These are phyloP conservation scores for Aegilops bicornis DNA, from an alignment of 176 grass and related monocot species.

Conservation along the genomic window DNA sequence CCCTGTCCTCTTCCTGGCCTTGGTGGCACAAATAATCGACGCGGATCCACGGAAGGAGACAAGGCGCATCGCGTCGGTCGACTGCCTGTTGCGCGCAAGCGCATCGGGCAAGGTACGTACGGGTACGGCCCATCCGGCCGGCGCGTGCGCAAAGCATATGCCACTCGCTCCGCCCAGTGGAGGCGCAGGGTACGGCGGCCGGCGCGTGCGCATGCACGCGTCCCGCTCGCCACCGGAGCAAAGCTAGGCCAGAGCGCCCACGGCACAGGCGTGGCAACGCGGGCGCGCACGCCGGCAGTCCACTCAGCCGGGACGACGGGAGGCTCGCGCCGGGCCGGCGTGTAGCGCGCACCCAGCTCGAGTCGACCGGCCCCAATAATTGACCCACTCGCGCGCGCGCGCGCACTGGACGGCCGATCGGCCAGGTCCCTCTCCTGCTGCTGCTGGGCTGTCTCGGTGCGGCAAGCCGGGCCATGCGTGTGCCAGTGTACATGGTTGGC, in stretches of 20 bases:
- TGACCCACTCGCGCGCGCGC: background rate
- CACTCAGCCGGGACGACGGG: too few species aligned
- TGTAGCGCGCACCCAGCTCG: too few species aligned
- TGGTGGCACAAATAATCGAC: background rate
- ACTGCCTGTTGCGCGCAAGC: background rate
- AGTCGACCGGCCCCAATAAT: background rate
- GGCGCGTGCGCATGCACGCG: background rate
- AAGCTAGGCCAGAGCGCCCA: too few species aligned
- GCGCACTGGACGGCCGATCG: background rate
- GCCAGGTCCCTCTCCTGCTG: background rate
- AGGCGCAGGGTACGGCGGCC: constrained; percentile 1
- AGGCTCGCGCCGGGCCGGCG: too few species aligned
- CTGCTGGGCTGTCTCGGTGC: background rate
- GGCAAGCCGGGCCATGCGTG: background rate
- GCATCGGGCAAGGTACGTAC: background rate
- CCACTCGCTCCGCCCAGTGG: background rate
- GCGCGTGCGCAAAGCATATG: background rate
- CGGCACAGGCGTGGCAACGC: background rate
- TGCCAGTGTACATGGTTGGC: background rate
- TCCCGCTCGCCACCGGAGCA: background rate
- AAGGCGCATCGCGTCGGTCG: background rate
- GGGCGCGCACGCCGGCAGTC: too few species aligned
- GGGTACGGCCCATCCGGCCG: background rate
- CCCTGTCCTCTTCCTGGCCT: background rate
- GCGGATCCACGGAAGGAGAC: background rate